Conservation (phyloP, 768 basidiomycete genomes). For the Pleurotus ostreatus region DNA sequence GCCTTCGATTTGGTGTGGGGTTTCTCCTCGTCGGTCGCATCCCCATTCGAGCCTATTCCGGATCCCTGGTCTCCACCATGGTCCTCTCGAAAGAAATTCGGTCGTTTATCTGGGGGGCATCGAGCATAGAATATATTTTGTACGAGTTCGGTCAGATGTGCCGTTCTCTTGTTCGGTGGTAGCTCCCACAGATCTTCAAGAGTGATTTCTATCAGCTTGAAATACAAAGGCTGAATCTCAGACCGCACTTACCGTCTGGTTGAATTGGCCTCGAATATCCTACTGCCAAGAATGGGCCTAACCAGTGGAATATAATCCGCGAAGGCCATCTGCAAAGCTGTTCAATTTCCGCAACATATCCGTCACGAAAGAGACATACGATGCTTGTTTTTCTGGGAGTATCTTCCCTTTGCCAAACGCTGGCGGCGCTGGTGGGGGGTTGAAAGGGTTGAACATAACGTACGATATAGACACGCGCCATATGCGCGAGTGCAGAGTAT, state of each 20-base stretch:
- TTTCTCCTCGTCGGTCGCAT: conserved; percentile 11
- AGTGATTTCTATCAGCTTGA: background rate
- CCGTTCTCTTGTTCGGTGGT: conserved; percentile 32
- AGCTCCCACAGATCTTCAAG: conserved; percentile 53
- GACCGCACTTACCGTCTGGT: conserved; percentile 41
- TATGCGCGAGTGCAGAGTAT: background rate
- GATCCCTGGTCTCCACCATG: background rate
- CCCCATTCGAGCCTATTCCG: conserved; percentile 1
- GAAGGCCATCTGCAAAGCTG: conserved; percentile 34
- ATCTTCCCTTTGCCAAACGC: conserved; percentile 17
- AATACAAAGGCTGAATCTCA: too few species aligned
- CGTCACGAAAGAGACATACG: conserved; percentile 23
- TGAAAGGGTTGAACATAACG: conserved; percentile 14
- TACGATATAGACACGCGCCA: background rate
- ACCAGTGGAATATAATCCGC: conserved; percentile 47
- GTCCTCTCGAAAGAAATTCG: conserved; percentile 24
- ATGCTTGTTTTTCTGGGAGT: conserved; percentile 19
- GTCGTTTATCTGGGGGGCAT: conserved; percentile 46
- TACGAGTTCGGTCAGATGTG: conserved; percentile 33
- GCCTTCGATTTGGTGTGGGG: background rate
- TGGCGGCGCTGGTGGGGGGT: conserved; percentile 16
- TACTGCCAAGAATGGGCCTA: conserved; percentile 49
- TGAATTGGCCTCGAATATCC: conserved; percentile 56
- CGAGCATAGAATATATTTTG: conserved; percentile 46
- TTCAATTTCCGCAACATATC: too few species aligned